Conservation (phyloP, 768 basidiomycete genomes). For the Amanita pallidorosea region DNA sequence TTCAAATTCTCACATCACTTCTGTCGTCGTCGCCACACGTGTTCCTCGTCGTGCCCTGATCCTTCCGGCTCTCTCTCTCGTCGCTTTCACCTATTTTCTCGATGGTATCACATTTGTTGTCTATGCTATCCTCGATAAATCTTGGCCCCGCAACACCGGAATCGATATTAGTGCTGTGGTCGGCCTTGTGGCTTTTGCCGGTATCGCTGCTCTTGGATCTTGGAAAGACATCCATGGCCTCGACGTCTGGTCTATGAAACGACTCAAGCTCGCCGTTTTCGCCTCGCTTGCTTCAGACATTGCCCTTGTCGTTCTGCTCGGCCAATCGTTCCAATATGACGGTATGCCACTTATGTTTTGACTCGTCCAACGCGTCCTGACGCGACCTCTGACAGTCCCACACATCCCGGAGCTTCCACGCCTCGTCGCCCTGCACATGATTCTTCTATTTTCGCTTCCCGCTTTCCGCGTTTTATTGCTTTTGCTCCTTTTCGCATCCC, state of each 20-base stretch:
- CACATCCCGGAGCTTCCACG: constrained; percentile 19
- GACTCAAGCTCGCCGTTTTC: constrained; percentile 44
- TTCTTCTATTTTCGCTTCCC: constrained; percentile 40
- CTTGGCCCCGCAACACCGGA: constrained; percentile 55
- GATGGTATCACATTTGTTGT: constrained; percentile 70
- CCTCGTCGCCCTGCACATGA: constrained; percentile 15
- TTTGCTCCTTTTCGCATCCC: constrained; percentile 44
- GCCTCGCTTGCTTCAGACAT: constrained; percentile 50
- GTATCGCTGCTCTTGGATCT: constrained; percentile 63
- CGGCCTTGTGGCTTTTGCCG: constrained; percentile 60
- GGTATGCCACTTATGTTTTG: constrained; percentile 17
- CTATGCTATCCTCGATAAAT: constrained; percentile 49
- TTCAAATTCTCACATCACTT: constrained; percentile 57
- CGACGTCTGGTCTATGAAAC: constrained; percentile 53
- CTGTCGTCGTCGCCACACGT: constrained; percentile 63
- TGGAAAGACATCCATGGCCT: constrained; percentile 72
- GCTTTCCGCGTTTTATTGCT: constrained; percentile 57
- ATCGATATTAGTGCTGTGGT: constrained; percentile 58
- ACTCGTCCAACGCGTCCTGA: constrained; percentile 9
- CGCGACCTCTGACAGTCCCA: constrained; percentile 9
- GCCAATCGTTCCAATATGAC: constrained; percentile 25
- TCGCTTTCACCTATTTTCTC: constrained; percentile 61
- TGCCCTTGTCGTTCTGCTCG: constrained; percentile 44
- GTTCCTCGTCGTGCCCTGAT: constrained; percentile 73
- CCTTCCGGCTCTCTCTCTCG: constrained; percentile 56